Base-by-base conservation (phyloP, 2,329 filamentous ascomycete genomes). In the Anthostomella pinea region DNA sequence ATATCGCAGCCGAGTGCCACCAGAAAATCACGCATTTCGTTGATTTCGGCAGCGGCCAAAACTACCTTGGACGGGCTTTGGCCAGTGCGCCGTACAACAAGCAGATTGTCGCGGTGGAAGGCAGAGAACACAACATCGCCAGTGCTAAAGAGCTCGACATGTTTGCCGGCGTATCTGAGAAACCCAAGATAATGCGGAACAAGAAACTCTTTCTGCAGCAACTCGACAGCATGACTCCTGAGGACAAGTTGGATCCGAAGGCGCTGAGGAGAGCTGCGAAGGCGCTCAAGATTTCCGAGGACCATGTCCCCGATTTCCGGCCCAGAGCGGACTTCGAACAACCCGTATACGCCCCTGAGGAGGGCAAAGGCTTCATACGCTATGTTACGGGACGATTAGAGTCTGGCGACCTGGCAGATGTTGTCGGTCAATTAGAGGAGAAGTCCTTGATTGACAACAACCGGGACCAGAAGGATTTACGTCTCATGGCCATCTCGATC, bases 21-120 rank as follows among this genome's bases (percentile, higher is more conserved):
- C 64, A 70, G 30, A 64, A 72, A 10, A 81, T 96, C 42, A 87
- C 88, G 0, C 90, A 97, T 65, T 81, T 95, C 40, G 83, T 97
- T 31, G 93, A 98, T 64, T 95, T 97, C 62, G 93, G 93, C 18
- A 95, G 89, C 35, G 93, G 93, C 0, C 91, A 97, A 61, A 97
- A 96, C 57, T 98, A 98, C 56, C 79, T 98, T 3, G 91, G 93
- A 1, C 77, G 93, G 29, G 85, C 87, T 1, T 70, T 98, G 39
- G 91, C 91, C 10, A 88, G 84, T 44, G 73, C 82, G 35, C 89
- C 90, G 1, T 95, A 95, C 65, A 87, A 90, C 54, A 81, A 83
- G 53, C 80, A 89, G 48, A 85, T 97, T 27, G 81, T 97, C 36
- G 93, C 91, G 2, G 88, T 98, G 21, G 93, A 98, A 64, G 86